A percentile compares a stretch with the other conserved stretches of the same genome.
Evolutionary conservation across 192 early-diverging fungal genomes (phyloP).

Genomic region (Piromyces sp.): DNA sequence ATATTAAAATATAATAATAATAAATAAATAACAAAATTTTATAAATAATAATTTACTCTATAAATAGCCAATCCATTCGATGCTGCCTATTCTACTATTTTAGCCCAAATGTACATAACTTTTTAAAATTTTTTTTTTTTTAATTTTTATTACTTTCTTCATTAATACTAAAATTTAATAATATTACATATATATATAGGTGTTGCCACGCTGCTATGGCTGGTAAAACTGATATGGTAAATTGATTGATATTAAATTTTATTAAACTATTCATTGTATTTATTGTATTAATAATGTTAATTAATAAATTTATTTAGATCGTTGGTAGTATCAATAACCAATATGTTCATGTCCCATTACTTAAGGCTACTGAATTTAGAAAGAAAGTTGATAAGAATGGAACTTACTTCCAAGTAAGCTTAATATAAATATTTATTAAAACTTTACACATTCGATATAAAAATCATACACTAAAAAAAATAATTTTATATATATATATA

Average conservation of each 20-base stretch:
- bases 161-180: too few species aligned
- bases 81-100: slow-evolving; percentile 9
- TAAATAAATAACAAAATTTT: slow-evolving; percentile 1
- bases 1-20: too few species aligned
- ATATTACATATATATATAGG: background rate
- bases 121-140: too few species aligned
- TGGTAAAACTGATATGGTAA: slow-evolving; percentile 14
- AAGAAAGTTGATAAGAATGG: slow-evolving; percentile 13
- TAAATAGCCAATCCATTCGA: slow-evolving; percentile 9
- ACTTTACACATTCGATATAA: too few species aligned
- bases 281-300: too few species aligned
- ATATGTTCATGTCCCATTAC: slow-evolving; percentile 13
- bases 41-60: too few species aligned
- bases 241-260: background rate
- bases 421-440: too few species aligned
- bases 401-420: slow-evolving; percentile 1
- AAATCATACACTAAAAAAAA: too few species aligned
- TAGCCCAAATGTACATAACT: slow-evolving; percentile 8
- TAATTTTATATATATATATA: too few species aligned
- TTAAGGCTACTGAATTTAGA: slow-evolving; percentile 9
- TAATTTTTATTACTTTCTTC: too few species aligned
- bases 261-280: too few species aligned
- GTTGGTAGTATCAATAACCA: slow-evolving; percentile 2
- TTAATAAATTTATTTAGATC: background rate
- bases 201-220: slow-evolving; percentile 15